Evolutionary conservation across 2,329 filamentous ascomycete species (phyloP).

Genomic region (Bipolaris gigantea): DNA sequence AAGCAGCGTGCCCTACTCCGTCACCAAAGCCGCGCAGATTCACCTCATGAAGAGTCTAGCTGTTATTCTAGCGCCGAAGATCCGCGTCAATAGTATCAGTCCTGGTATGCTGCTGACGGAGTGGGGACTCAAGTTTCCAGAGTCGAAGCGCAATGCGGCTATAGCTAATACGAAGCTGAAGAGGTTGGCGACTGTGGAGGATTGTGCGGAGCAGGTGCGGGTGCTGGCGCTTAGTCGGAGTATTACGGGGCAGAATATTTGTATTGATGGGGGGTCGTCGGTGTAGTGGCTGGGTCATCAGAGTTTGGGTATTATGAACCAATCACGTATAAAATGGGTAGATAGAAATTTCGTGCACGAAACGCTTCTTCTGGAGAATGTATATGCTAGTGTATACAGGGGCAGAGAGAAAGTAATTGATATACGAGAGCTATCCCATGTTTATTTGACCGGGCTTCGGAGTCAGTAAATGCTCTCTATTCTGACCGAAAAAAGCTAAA

Average conservation of each 20-base stretch:
- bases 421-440: no score
- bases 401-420: no score
- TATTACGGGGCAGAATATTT: constrained; percentile 44
- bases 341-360: not conserved
- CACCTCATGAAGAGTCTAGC: constrained; percentile 69
- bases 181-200: constrained; percentile 58
- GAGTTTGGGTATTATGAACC: no score
- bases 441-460: no score
- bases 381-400: no score
- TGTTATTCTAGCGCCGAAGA: constrained; percentile 62
- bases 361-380: no score
- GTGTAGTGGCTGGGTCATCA: constrained; percentile 1
- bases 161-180: constrained; percentile 51
- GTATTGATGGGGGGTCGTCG: constrained; percentile 42
- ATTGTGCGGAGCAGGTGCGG: constrained; percentile 44
- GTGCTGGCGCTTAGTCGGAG: constrained; percentile 40
- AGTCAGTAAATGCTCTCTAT: no score
- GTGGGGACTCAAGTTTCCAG: constrained; percentile 53
- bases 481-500: no score
- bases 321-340: no score
- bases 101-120: constrained; percentile 66
- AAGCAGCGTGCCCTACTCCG: constrained; percentile 71
- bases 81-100: constrained; percentile 65
- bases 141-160: constrained; percentile 49
- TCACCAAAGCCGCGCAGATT: constrained; percentile 74